Evolutionary conservation across 2,329 filamentous ascomycete species (phyloP), one percentile per base, ranked within the genome.

Genomic region (Venturia nashicola): DNA sequence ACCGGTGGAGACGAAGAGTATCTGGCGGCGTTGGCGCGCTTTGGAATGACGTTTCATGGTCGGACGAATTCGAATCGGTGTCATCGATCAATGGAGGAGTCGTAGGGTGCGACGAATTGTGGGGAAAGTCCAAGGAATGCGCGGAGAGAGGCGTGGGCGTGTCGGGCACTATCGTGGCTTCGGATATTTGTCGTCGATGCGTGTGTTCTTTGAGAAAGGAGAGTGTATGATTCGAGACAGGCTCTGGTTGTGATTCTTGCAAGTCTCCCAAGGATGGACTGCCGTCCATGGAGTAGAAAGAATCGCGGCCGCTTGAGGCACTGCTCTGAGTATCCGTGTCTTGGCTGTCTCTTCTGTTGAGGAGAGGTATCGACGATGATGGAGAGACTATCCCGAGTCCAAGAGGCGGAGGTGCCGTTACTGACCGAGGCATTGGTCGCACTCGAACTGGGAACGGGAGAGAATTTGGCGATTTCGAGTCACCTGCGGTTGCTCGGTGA

Each of bases 31-130:
- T 80, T 66, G 66, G 75, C 66, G 72, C 73, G 71, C 74, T 76
- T 67, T 78, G 75, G 11, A 34, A 40, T 54, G 43, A 43, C 20
- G 42, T n/a, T n/a, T 54, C 44, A 27, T 61, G 42, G 8, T 48
- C 40, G 20, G 39, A 48, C 23, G 40, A 46, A 23, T 42, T 43
- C 23, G 40, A 39, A 59, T 69, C 68, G 5, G 73, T 75, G 61
- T 80, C 77, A 61, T 72, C 76, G 20, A 74, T 69, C 16, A 80
- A 71, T n/a, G 74, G 76, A 51, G 79, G 78, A 6, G 78, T 79
- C 43, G 73, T 73, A n/a, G 77, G 69, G 67, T 8, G 67, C 68
- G 36, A 70, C 62, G 36, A 7, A 40, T 48, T 16, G 20, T 39
- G 54, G 27, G 61, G 44, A 43, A 34, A 16, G 20, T 42, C 32